A percentile compares a stretch with the other conserved stretches of the same genome.
Evolutionary conservation across 345 rosid genomes (phyloP).

Genomic region (Citrus australasica): DNA sequence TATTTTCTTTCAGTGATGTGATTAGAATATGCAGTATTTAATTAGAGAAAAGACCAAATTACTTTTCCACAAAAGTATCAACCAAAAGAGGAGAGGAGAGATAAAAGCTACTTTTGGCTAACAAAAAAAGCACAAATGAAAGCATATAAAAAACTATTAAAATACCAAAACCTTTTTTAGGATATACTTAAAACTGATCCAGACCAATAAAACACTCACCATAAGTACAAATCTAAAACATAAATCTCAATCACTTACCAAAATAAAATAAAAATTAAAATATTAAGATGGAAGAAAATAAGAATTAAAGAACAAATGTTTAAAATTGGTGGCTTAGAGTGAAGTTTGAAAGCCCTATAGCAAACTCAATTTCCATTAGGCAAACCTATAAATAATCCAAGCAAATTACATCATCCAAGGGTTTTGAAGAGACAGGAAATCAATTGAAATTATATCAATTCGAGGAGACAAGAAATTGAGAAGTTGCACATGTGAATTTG

Average conservation of each 20-base stretch:
- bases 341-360: not conserved
- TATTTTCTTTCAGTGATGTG: not conserved
- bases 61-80: conserved; percentile 26
- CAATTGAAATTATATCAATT: no score
- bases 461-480: no score
- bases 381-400: no score
- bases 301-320: no score
- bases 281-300: no score
- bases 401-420: no score
- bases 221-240: not conserved
- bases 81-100: conserved; percentile 25
- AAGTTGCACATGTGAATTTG: no score
- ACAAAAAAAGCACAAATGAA: conserved; percentile 17
- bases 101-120: conserved; percentile 39
- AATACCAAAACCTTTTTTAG: conserved; percentile 11
- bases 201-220: conserved; percentile 9
- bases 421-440: no score
- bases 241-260: conserved; percentile 8
- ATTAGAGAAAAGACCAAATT: conserved; percentile 13
- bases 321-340: not conserved
- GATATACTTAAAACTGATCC: conserved; percentile 22
- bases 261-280: no score
- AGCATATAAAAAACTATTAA: conserved; percentile 22
- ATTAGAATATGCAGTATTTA: conserved; percentile 18
- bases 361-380: no score